Evolutionary conservation across 306 rosid genomes (phyloP).

Genomic region (Dryas alaskensis): DNA sequence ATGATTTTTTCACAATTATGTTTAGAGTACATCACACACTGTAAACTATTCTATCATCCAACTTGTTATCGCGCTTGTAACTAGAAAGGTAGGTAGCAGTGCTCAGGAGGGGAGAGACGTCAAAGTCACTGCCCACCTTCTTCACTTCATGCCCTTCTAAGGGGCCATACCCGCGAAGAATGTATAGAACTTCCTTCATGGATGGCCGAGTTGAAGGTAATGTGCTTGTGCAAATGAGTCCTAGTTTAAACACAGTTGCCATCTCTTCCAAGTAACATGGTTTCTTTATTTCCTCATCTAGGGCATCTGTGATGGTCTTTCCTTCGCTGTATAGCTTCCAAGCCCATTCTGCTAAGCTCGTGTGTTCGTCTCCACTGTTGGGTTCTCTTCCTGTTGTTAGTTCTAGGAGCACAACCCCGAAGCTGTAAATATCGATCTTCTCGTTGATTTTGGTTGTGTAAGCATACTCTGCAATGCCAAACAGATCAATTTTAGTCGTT

Average conservation of each 20-base stretch:
- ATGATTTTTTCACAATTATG: no score
- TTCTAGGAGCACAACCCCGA: constrained; percentile 85
- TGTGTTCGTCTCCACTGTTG: constrained; percentile 43
- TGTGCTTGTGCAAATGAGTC: constrained; percentile 67
- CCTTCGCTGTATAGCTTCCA: constrained; percentile 52
- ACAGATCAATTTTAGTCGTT: not conserved
- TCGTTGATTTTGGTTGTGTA: constrained; percentile 64
- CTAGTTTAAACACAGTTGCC: constrained; percentile 63
- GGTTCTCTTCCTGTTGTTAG: constrained; percentile 77
- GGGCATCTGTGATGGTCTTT: constrained; percentile 42
- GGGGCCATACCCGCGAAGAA: constrained; percentile 49
- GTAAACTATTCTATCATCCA: constrained; percentile 30
- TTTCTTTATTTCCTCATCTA: constrained; percentile 58
- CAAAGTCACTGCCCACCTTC: constrained; percentile 43
- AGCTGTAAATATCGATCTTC: constrained; percentile 76
- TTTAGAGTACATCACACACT: constrained; percentile 2
- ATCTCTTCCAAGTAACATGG: constrained; percentile 49
- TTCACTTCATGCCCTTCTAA: constrained; percentile 25
- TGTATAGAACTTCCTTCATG: constrained; percentile 58
- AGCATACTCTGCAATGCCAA: constrained; percentile 55
- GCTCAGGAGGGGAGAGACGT: constrained; percentile 55
- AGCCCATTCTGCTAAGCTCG: constrained; percentile 72
- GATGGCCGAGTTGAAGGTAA: constrained; percentile 68
- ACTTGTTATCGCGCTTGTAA: constrained; percentile 46
- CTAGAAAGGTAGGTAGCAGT: constrained; percentile 47